Conservation (phyloP, 2,329 filamentous ascomycete genomes). For the Colletotrichum eremochloae region DNA sequence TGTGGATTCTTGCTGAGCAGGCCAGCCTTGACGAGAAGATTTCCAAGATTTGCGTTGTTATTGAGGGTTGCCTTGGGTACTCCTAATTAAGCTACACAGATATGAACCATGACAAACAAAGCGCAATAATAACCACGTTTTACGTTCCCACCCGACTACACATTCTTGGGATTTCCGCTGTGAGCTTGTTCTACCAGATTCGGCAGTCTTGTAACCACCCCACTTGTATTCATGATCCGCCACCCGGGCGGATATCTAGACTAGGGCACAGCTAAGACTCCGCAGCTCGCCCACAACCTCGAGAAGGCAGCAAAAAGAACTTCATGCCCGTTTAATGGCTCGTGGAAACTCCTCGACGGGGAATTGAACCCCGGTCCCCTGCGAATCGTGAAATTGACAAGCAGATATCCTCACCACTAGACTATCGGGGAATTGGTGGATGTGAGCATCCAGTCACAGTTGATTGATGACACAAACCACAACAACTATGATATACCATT, state of each 20-base stretch:
- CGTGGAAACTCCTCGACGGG: neutral
- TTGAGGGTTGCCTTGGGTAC: neutral
- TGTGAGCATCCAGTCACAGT: neutral
- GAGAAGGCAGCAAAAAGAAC: neutral
- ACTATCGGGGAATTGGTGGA: constrained; percentile 11
- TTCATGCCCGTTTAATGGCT: accelerated
- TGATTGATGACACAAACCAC: accelerated
- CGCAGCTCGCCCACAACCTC: neutral
- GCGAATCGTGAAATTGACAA: constrained; percentile 12
- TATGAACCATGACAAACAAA: neutral
- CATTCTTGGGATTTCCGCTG: neutral
- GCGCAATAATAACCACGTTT: neutral
- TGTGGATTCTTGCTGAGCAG: neutral
- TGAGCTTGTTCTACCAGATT: no score
- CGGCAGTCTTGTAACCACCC: neutral
- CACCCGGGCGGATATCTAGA: neutral
- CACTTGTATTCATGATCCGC: neutral
- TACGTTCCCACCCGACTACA: neutral
- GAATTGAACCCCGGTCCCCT: constrained; percentile 19
- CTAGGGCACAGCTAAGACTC: neutral
- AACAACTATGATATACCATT: neutral
- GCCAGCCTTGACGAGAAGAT: neutral
- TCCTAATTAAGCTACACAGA: neutral
- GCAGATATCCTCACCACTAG: constrained; percentile 23
- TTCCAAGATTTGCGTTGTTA: neutral